These are phyloP conservation scores for Fusarium sp. DNA, from an alignment of 2,329 filamentous ascomycete species.

Conservation along the genomic window DNA sequence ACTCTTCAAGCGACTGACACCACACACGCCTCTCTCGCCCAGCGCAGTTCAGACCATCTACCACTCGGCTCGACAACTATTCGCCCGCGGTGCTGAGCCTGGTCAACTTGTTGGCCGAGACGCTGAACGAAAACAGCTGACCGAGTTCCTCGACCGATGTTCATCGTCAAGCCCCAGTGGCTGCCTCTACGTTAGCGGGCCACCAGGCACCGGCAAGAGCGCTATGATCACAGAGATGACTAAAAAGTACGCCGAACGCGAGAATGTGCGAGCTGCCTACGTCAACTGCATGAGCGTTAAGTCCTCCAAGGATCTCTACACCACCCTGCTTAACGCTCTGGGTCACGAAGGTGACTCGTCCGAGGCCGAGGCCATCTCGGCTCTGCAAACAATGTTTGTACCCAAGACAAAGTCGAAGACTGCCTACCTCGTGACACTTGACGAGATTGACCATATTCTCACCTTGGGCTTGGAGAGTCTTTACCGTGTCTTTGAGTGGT, in stretches of 20 bases:
- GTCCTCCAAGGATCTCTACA: conserved; percentile 83
- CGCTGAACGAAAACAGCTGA: conserved; percentile 68
- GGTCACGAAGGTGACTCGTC: conserved; percentile 64
- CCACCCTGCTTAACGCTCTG: conserved; percentile 75
- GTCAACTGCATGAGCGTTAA: conserved; percentile 99
- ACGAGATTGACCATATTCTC: conserved; percentile 94
- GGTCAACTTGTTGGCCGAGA: conserved; percentile 81
- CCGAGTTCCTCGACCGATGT: conserved; percentile 71
- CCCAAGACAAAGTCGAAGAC: conserved; percentile 63
- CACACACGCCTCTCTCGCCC: conserved; percentile 75
- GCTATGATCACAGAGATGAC: conserved; percentile 87
- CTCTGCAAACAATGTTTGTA: conserved; percentile 75
- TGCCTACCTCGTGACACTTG: conserved; percentile 83
- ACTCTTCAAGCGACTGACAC: conserved; percentile 78
- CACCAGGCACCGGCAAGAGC: conserved; percentile 95
- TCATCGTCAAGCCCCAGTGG: conserved; percentile 69
- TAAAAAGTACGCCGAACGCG: conserved; percentile 60
- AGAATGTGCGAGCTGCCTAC: conserved; percentile 72
- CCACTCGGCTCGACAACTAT: conserved; percentile 84
- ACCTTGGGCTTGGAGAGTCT: conserved; percentile 87
- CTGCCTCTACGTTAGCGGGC: conserved; percentile 93
- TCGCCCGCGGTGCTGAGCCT: conserved; percentile 78
- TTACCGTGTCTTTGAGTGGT: conserved; percentile 97
- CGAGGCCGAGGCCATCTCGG: conserved; percentile 71
- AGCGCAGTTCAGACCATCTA: conserved; percentile 77